A percentile compares a stretch with the other conserved stretches of the same genome.
Evolutionary conservation across 768 basidiomycete species (phyloP).

Genomic region (Pilatotrama ljubarskyi): DNA sequence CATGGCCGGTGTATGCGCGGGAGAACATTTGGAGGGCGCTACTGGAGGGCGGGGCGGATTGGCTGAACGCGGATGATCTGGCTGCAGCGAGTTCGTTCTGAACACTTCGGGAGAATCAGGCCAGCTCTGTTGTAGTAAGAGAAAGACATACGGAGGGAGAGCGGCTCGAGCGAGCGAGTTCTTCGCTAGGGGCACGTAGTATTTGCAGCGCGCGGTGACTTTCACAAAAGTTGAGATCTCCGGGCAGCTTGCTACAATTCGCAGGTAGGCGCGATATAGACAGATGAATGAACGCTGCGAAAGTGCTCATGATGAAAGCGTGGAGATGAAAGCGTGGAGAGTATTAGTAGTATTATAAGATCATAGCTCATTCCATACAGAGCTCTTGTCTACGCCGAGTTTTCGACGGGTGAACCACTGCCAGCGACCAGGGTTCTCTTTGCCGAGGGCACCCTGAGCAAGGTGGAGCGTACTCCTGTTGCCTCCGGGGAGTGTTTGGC

Average conservation of each 20-base stretch:
- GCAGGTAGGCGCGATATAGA: too few species aligned
- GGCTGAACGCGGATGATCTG: conserved; percentile 53
- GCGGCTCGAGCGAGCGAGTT: too few species aligned
- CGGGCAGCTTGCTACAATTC: too few species aligned
- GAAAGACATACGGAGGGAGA: too few species aligned
- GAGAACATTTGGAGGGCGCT: conserved; percentile 46
- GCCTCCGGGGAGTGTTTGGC: conserved; percentile 60
- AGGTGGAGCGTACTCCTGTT: conserved; percentile 54
- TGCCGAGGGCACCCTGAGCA: conserved; percentile 48
- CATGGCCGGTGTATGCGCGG: conserved; percentile 46
- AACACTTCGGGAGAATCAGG: too few species aligned
- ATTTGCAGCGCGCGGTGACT: too few species aligned
- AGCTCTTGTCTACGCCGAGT: conserved; percentile 31
- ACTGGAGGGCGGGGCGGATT: conserved; percentile 45
- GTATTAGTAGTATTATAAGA: conserved; percentile 22
- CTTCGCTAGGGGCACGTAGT: neutral
- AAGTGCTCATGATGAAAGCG: neutral
- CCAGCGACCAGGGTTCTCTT: conserved; percentile 18
- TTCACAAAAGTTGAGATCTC: too few species aligned
- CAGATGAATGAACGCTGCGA: too few species aligned
- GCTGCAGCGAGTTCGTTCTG: conserved; percentile 17
- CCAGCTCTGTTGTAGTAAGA: too few species aligned
- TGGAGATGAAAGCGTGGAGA: neutral
- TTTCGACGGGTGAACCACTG: conserved; percentile 31
- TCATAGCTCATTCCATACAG: conserved; percentile 28